A percentile compares a stretch with the other conserved stretches of the same genome.
phyloP scores from a whole-genome alignment of 345 rosid species.

The Erodium maritimum region DNA sequence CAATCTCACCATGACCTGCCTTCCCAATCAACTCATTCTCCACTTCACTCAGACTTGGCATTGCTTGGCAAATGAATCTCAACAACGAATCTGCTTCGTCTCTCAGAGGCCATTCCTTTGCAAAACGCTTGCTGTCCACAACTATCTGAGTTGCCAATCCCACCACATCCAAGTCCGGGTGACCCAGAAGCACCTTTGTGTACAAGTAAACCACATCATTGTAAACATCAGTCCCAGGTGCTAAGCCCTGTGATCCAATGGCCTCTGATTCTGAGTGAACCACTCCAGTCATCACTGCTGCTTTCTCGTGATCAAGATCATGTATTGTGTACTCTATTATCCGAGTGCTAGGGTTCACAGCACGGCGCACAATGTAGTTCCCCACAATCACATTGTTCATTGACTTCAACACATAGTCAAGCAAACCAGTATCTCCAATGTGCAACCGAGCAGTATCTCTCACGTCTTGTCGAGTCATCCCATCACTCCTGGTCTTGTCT shows the following conservation, averaged over 20 bases:
- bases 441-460: conserved; percentile 86
- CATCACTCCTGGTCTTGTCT: conserved; percentile 18
- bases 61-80: conserved; percentile 41
- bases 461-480: conserved; percentile 83
- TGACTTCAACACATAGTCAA: conserved; percentile 71
- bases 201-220: conserved; percentile 43
- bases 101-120: conserved; percentile 58
- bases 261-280: conserved; percentile 9
- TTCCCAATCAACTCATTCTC: conserved; percentile 17
- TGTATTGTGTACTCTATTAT: conserved; percentile 63
- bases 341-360: conserved; percentile 46
- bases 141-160: conserved; percentile 38
- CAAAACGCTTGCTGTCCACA: conserved; percentile 64
- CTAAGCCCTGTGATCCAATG: conserved; percentile 12
- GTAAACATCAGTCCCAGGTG: conserved; percentile 41
- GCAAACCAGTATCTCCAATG: conserved; percentile 83
- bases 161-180: conserved; percentile 41
- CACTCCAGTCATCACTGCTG: too few relatives aligned
- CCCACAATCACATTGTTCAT: conserved; percentile 71
- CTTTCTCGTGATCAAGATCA: conserved; percentile 23
- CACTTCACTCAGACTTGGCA: conserved; percentile 22
- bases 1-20: conserved; percentile 45
- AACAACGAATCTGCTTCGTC: conserved; percentile 37
- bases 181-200: conserved; percentile 36
- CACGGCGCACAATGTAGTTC: conserved; percentile 36